phyloP scores from a whole-genome alignment of 1,284 basidiomycete genomes.

The Trichosporon faecale region DNA sequence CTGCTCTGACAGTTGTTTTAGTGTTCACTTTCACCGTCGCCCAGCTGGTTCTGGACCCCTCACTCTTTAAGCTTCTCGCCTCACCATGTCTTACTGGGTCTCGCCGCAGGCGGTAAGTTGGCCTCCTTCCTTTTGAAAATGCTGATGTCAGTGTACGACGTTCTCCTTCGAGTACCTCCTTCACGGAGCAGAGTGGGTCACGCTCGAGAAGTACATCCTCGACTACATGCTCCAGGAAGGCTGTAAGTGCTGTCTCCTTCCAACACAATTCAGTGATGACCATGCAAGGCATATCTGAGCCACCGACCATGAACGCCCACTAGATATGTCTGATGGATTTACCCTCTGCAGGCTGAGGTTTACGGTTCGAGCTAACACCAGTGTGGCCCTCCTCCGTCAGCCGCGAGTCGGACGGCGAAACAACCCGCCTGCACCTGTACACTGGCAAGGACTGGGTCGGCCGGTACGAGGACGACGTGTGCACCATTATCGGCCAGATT shows the following conservation, averaged over 20 bases:
- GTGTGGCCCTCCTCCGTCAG: constrained; percentile 3
- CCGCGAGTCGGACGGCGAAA: background rate
- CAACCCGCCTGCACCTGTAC: background rate
- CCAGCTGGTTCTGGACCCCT: background rate
- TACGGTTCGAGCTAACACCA: background rate
- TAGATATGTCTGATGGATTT: background rate
- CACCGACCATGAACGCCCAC: background rate
- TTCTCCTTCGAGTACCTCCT: constrained; percentile 10
- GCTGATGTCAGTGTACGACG: background rate
- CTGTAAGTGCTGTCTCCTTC: background rate
- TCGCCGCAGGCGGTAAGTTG: constrained; percentile 11
- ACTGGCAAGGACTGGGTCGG: constrained; percentile 12
- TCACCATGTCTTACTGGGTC: constrained; percentile 7
- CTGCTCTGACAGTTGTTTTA: background rate
- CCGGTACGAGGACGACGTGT: constrained; percentile 11
- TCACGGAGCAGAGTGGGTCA: constrained; percentile 4
- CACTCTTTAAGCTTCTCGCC: background rate
- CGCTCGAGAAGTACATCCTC: constrained; percentile 11
- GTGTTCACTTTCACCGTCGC: background rate
- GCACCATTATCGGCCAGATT: constrained; percentile 10
- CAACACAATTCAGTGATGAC: background rate
- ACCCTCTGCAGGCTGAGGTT: too few species aligned
- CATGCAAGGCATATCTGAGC: constrained; percentile 6
- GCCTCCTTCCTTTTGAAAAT: background rate
- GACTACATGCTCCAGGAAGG: constrained; percentile 17